Percentiles rank a stretch among this genome's conserved stretches.
These are phyloP conservation scores for Phytophthora lateralis DNA, from an alignment of 352 stramenopile species.

Conservation along the genomic window DNA sequence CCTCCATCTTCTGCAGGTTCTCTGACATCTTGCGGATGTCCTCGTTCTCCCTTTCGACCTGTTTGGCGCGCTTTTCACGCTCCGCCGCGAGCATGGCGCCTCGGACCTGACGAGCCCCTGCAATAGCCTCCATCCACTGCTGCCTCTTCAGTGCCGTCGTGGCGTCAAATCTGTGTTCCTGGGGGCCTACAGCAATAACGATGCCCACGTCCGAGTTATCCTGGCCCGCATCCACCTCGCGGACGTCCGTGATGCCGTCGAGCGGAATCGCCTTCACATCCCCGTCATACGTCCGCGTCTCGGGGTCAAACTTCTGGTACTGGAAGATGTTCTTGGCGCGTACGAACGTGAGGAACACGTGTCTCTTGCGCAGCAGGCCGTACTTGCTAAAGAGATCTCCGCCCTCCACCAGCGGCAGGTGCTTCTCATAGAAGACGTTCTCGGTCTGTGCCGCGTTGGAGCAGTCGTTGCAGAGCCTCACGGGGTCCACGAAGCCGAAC, in stretches of 20 bases:
- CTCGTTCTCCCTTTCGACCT: constrained; percentile 62
- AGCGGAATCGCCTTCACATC: constrained; percentile 72
- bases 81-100: constrained; percentile 48
- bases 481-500: constrained; percentile 63
- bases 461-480: constrained; percentile 61
- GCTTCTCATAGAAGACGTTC: constrained; percentile 72
- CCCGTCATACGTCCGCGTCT: constrained; percentile 50
- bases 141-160: constrained; percentile 46
- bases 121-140: constrained; percentile 68
- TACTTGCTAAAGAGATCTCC: constrained; percentile 78
- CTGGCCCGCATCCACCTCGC: constrained; percentile 47
- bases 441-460: constrained; percentile 44
- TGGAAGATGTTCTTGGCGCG: constrained; percentile 69
- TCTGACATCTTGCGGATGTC: constrained; percentile 60
- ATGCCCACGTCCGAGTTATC: constrained; percentile 62
- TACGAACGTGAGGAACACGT: constrained; percentile 63
- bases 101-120: constrained; percentile 51
- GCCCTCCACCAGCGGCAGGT: constrained; percentile 61
- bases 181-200: constrained; percentile 49
- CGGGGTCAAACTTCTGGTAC: constrained; percentile 70
- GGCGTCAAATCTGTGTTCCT: constrained; percentile 70
- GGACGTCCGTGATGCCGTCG: constrained; percentile 62
- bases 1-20: constrained; percentile 56
- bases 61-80: constrained; percentile 59
- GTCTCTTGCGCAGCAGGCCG: constrained; percentile 60